Base-by-base conservation (phyloP, 2,329 filamentous ascomycete species). In the Tricladium varicosporioides region DNA sequence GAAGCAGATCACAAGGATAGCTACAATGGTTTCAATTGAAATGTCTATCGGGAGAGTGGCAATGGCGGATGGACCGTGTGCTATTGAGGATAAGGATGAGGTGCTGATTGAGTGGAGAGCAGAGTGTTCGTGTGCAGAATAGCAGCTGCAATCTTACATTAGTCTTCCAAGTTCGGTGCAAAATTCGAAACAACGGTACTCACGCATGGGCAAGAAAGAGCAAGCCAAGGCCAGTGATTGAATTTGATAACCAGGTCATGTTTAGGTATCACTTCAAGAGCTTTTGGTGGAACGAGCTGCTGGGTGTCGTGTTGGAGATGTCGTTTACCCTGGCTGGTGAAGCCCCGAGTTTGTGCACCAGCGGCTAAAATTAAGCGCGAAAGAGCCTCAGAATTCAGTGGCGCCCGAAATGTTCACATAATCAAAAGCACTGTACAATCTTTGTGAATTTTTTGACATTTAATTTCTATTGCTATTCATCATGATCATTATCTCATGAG, bases 71-170 rank as follows among this genome's bases (percentile, higher is more conserved):
- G 75, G 69, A 16, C 74, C 67, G 31, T 77, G 73, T 3, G 79
- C 68, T 3, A 76, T 67, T 44, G 78, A 71, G 31, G 77, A 75
- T 45, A 76, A 71, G 53, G 78, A 73, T 33, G 78, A 77, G 51
- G 79, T 76, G 52, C 75, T 74, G 64, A 80, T 79, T 55, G 86
- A 82, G 65, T 86, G 84, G 50, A 96, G 82, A 18, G 86, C 80
- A 5, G 91, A 88, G 76, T 96, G 90, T 76, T 99, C 94, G 74
- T 96, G 89, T 48, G 92, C 92, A 51, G 94, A 99, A 76, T 97
- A 99, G 76, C 92, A 95, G 62, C 94, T 99, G 71, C 22, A 36
- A 27, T 43, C 33, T 16, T 46, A 9, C 48, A 54, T 47, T 31
- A 42, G 47, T 40, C 18, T 46, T 9, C 45, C 36, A 10, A 40